These are phyloP conservation scores for Pinus tabuliformis DNA, from an alignment of 75 land plant genomes.

Conservation along the genomic window DNA sequence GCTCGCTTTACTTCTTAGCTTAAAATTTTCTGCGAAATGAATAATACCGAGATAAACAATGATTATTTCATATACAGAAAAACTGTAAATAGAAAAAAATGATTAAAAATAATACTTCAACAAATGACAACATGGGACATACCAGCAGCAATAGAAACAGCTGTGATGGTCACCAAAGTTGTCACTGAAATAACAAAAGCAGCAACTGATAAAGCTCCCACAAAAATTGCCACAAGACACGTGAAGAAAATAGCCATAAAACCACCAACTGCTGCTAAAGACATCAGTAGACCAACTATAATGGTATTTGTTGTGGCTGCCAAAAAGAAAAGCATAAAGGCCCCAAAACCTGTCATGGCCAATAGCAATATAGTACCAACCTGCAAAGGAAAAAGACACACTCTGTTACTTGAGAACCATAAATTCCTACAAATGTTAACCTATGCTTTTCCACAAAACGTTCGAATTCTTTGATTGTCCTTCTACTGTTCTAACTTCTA, in stretches of 20 bases:
- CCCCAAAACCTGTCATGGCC: constrained; percentile 53
- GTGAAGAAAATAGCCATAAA: constrained; percentile 77
- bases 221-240: constrained; percentile 62
- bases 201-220: constrained; percentile 69
- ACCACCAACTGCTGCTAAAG: constrained; percentile 88
- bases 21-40: not conserved
- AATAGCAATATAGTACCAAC: constrained; percentile 59
- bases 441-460: not conserved
- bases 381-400: constrained; percentile 25
- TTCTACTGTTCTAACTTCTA: not conserved
- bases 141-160: constrained; percentile 73
- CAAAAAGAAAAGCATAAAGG: constrained; percentile 66
- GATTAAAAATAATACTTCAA: not conserved
- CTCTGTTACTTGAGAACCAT: constrained; percentile 1
- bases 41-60: not conserved
- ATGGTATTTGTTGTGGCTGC: constrained; percentile 82
- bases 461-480: not conserved
- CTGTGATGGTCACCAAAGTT: constrained; percentile 62
- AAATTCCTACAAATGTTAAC: constrained; percentile 8
- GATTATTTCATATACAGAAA: not conserved
- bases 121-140: not conserved
- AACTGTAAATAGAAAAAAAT: too few species aligned
- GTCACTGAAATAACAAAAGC: constrained; percentile 52
- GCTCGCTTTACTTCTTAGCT: not conserved
- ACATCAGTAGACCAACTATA: constrained; percentile 61